Base-by-base conservation (phyloP, 805 yeast genomes). In the Torulaspora franciscae region DNA sequence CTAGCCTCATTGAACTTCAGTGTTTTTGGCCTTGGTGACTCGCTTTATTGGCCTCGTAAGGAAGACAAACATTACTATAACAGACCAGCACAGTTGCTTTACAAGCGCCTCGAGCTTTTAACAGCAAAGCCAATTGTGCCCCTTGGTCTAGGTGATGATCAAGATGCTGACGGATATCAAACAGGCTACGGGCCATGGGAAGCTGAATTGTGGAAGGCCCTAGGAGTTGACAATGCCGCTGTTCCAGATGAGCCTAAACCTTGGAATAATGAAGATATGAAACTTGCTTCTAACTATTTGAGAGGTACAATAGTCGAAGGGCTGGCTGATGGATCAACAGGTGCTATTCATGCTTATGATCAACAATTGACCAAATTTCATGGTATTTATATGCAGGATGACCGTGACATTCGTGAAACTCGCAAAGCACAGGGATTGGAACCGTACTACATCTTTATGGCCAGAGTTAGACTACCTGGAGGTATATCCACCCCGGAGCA, bases 341-440 rank as follows among this genome's bases (percentile, higher is more conserved):
- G 97, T 52, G 90, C 96, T 11, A 85, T 91, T 54, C 77, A 84
- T 52, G 93, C 96, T 10, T 78, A 79, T 46, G 97, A 89, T 68
- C 95, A 89, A 69, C 97, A 90, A 69, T 69, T 91, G 66, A 89
- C 97, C 54, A 91, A 91, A 69, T 91, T 91, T 79, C 98, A 91
- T 67, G 98, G 98, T 70, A 88, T 89, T 55, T 91, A 91, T 67
- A 88, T 91, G 95, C 98, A 91, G 72, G 98, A 91, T 67, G 98
- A 91, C 65, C 86, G 98, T 72, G 98, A 91, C 67, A 74, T 91
- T 48, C 79, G 98, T 66, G 98, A 91, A 45, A 84, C 85, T 57
- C 82, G 97, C 62, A 91, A 90, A 70, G 79, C 86, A 38, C 87
- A 85, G 62, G 97, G 98, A 35, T 66, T 86, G 51, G 98, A 91